Base-by-base conservation (phyloP, 1,139 yeast genomes). In the Geotrichum fermentans region DNA sequence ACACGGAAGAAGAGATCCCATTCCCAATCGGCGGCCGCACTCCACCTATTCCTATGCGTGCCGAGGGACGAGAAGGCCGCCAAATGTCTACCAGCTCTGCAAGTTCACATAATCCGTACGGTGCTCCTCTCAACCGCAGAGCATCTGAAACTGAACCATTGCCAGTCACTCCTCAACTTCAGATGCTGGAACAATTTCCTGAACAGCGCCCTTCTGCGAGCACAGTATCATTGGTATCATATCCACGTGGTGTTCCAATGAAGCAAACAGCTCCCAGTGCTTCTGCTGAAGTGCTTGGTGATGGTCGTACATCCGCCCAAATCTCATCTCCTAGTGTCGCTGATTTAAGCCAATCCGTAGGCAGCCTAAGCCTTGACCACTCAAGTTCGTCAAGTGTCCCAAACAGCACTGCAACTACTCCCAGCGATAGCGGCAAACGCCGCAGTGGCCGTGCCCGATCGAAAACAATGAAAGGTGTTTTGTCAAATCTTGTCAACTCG, bases 381-480 rank as follows among this genome's bases (percentile, higher is more conserved):
- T 21, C 49, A 7, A 35, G 43, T 6, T 40, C 50, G 14, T 30
- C 51, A 13, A 42, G 49, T 13, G 44, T 35, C 22, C 38, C 52
- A 13, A 41, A 29, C 24, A 46, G 45, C 33, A 16, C 45, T 5
- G 44, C 37, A 7, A 20, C 52, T 10, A 28, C 54, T 4, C 34
- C 49, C 16, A 46, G 39, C 10, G 24, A 35, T n/a, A 54, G 56
- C n/a, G 39, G 59, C 38, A 50, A 55, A 45, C 55, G 63, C 34
- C 46, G 63, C 30, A 60, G 60, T 47, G 63, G 63, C 8, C 50
- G 57, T 17, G 58, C 56, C 3, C 51, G 54, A 33, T 47, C 58
- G 4, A 73, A 68, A 55, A 70, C 73, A 47, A 70, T 77, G 58
- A 74, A 75, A 50, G 79, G 76, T 17, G 81, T 74, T 1, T 67